phyloP scores from a whole-genome alignment of 257 asterid species.

The Fraxinus quadrangulata region DNA sequence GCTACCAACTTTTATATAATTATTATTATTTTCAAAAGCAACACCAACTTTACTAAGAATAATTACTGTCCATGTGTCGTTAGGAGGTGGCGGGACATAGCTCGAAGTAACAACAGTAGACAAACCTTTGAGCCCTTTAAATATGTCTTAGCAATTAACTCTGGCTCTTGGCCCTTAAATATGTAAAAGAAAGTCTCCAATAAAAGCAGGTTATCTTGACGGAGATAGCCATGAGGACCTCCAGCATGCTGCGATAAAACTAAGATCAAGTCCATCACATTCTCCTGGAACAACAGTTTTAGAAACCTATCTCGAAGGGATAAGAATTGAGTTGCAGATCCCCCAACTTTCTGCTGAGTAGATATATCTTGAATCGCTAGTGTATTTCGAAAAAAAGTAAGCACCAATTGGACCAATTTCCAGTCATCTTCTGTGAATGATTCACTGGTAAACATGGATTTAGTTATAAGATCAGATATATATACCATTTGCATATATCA shows the following conservation, averaged over 20 bases:
- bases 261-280: constrained; percentile 86
- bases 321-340: constrained; percentile 65
- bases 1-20: not conserved
- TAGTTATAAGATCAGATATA: constrained; percentile 24
- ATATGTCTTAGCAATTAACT: constrained; percentile 61
- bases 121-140: constrained; percentile 69
- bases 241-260: constrained; percentile 81
- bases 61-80: not conserved
- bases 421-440: constrained; percentile 92
- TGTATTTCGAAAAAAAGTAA: constrained; percentile 80
- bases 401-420: constrained; percentile 93
- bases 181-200: constrained; percentile 73
- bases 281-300: constrained; percentile 74
- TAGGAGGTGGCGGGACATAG: not conserved
- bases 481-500: not conserved
- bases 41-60: constrained; percentile 1
- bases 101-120: constrained; percentile 19
- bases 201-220: constrained; percentile 88
- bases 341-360: constrained; percentile 74
- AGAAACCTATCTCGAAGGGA: constrained; percentile 76
- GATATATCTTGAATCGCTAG: constrained; percentile 90
- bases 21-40: constrained; percentile 2
- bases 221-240: constrained; percentile 66
- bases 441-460: constrained; percentile 55
- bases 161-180: constrained; percentile 91